Evolutionary conservation across 768 basidiomycete genomes (phyloP), one percentile per base, ranked within the genome.

Genomic region (Boletus sp.): DNA sequence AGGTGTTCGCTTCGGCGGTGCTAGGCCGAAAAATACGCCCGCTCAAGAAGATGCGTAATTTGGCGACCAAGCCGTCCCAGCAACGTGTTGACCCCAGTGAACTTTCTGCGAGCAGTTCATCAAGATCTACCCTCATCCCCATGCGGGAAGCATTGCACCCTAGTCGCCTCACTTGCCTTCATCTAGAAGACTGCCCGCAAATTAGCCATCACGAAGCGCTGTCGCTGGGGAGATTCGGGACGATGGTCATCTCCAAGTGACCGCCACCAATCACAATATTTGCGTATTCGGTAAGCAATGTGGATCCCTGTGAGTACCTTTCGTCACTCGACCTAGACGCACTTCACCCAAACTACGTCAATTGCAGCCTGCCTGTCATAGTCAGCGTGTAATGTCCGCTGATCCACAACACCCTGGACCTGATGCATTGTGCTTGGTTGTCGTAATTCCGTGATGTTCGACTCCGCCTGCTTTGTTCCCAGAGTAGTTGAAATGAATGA

Each of bases 131-230:
- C 10, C 58, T 74, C 50, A 72, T 76, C 45, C 73, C 76, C 15
- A 73, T 71, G 62, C 67, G 72, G 54, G 77, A 77, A 57, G 68
- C 74, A 30, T 50, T 73, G 35, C 63, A 60, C 47, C 71, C 72
- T 44, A 67, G 47, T 39, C 45, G 66, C 66, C 76, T 83, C 48
- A 66, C 69, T 50, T 81, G 75, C 53, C 57, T 82, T 29, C 76
- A 78, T 44, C 65, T 82, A 30, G 74, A 75, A 42, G 70, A 76
- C 51, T 81, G 79, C 58, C 64, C 64, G 14, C 64, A 72, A 56
- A 73, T 82, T 51, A 63, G 63, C 47, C 59, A 74, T 58, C 72
- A 73, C 42, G 74, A 78, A 41, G 76, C 75, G 2, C 41, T 72
- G 14, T 71, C 70, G 37, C 58, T 83, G 54, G 73, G 70, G 52